phyloP scores from a whole-genome alignment of 1,284 basidiomycete genomes.

The Cyathus olla region DNA sequence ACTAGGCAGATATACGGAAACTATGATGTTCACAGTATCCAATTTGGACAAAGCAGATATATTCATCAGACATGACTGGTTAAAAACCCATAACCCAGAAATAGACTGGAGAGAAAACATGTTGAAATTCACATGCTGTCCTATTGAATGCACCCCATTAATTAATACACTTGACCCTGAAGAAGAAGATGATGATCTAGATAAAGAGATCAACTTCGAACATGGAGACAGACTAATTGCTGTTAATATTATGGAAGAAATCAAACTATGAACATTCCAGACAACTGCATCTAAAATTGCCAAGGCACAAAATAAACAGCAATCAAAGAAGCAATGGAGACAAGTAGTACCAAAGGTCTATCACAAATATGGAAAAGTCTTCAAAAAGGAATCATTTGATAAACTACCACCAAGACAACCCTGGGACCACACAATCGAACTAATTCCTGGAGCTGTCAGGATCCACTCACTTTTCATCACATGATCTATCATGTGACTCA shows the following conservation, averaged over 20 bases:
- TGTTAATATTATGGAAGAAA: not conserved
- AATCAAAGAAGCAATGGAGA: not conserved
- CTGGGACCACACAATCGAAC: slow-evolving; percentile 31
- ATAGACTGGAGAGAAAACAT: not conserved
- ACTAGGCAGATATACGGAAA: not conserved
- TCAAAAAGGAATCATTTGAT: slow-evolving; percentile 18
- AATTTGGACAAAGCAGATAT: not conserved
- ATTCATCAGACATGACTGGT: not conserved
- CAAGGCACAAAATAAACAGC: too few relatives aligned
- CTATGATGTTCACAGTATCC: not conserved
- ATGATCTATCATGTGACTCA: too few relatives aligned
- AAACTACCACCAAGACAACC: slow-evolving; percentile 10
- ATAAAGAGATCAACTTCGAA: too few relatives aligned
- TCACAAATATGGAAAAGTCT: slow-evolving; percentile 12
- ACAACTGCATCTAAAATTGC: too few relatives aligned
- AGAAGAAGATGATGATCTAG: too few relatives aligned
- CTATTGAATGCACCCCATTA: not conserved
- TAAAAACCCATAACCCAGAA: not conserved
- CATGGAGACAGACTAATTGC: not conserved
- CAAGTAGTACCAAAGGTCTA: not conserved
- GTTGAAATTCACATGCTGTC: not conserved
- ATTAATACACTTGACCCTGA: not conserved
- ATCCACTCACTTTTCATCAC: too few relatives aligned
- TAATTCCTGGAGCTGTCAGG: slow-evolving; percentile 9
- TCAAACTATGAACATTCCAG: not conserved